Conservation (phyloP, 257 asterid species). For the Gynochthodes officinalis region DNA sequence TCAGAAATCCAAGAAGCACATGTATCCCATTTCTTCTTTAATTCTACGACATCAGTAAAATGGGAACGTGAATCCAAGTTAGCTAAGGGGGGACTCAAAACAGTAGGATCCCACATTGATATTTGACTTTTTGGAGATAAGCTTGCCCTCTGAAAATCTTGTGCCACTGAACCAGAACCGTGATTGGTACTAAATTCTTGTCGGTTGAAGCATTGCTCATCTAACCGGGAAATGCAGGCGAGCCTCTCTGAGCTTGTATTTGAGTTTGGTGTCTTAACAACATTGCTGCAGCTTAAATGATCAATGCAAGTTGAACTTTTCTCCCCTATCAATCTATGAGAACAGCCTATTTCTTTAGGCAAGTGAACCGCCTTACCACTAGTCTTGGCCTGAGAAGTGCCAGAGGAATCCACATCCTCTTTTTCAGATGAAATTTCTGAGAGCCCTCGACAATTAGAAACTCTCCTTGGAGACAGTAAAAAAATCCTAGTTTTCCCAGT, state of each 20-base stretch:
- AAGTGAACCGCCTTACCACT: conserved; percentile 8
- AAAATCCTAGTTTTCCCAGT: conserved; percentile 25
- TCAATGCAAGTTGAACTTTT: conserved; percentile 30
- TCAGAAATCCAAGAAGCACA: conserved; percentile 55
- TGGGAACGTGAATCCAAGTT: conserved; percentile 20
- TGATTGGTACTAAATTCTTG: conserved; percentile 23
- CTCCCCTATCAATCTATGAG: conserved; percentile 20
- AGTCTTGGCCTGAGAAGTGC: conserved; percentile 17
- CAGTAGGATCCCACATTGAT: conserved; percentile 33
- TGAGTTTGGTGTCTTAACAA: conserved; percentile 69
- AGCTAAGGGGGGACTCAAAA: conserved; percentile 22
- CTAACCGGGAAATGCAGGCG: conserved; percentile 19
- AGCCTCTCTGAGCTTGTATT: conserved; percentile 34
- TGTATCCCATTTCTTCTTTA: conserved; percentile 22
- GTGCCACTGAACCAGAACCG: conserved; percentile 30
- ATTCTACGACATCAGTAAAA: conserved; percentile 12
- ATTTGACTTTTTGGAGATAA: conserved; percentile 29
- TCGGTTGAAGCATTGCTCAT: conserved; percentile 15
- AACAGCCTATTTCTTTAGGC: conserved; percentile 13
- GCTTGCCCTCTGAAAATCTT: conserved; percentile 26
- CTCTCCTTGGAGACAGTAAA: conserved; percentile 21
- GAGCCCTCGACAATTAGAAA: conserved; percentile 15
- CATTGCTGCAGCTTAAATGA: conserved; percentile 50
- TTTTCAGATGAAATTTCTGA: conserved; percentile 14
- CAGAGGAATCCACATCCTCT: conserved; percentile 13